Evolutionary conservation across 192 early-diverging fungal genomes (phyloP).

Genomic region (Globomyces pollinis-pini): DNA sequence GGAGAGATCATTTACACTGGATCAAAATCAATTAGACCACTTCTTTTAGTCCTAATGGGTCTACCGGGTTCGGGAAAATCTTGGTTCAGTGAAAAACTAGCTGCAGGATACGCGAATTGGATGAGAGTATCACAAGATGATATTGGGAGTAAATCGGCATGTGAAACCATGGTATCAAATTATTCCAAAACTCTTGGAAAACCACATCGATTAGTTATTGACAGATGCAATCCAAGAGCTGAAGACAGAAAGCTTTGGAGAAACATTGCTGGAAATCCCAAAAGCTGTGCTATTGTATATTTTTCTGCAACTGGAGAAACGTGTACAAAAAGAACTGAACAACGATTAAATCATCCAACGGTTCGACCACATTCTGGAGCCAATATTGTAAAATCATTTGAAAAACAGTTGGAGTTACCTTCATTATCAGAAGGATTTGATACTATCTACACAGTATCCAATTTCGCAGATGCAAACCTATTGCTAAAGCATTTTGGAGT

Average conservation of each 20-base stretch:
- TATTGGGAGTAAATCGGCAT: conserved; percentile 13
- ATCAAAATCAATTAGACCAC: conserved; percentile 2
- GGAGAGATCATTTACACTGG: conserved; percentile 8
- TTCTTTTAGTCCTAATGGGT: conserved; percentile 25
- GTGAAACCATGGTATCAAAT: conserved; percentile 5
- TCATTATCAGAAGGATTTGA: conserved; percentile 15
- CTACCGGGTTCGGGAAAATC: conserved; percentile 35
- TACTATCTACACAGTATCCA: conserved; percentile 18
- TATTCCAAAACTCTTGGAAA: conserved; percentile 5
- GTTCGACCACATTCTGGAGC: conserved; percentile 15
- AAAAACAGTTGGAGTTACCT: conserved; percentile 7
- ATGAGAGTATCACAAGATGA: conserved; percentile 32
- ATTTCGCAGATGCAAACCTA: conserved; percentile 16
- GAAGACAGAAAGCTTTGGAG: conserved; percentile 19
- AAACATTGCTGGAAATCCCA: conserved; percentile 10
- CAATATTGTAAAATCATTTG: conserved; percentile 17
- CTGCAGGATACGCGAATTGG: conserved; percentile 12
- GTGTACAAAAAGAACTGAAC: conserved; percentile 19
- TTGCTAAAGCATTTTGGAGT: conserved; percentile 23
- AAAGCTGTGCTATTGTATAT: conserved; percentile 12
- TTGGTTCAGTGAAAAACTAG: conserved; percentile 16
- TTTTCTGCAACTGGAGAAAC: conserved; percentile 19
- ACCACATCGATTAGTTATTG: conserved; percentile 4
- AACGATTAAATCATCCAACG: conserved; percentile 28
- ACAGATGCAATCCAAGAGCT: conserved; percentile 26